A percentile compares a stretch with the other conserved stretches of the same genome.
phyloP scores from a whole-genome alignment of 768 basidiomycete species.

The Pholiota conissans region DNA sequence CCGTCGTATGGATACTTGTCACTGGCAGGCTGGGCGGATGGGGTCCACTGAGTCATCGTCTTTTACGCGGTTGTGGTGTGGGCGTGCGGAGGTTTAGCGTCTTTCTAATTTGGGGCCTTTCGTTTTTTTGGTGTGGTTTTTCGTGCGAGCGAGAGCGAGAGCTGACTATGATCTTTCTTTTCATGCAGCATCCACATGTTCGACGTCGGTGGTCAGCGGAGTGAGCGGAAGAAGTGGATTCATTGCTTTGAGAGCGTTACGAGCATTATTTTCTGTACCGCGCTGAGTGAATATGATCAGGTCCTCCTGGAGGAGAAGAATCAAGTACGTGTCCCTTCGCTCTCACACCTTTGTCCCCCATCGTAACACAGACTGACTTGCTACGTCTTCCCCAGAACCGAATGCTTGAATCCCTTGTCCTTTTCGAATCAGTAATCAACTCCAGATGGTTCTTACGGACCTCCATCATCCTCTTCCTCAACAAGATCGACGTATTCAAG shows the following conservation, averaged over 20 bases:
- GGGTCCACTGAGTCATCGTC: background rate
- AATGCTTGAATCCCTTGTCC: constrained; percentile 88
- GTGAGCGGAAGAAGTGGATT: constrained; percentile 82
- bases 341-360: too few relatives aligned
- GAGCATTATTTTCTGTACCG: constrained; percentile 70
- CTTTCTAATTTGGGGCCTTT: too few relatives aligned
- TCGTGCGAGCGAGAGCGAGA: background rate
- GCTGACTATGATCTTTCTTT: background rate
- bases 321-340: constrained; percentile 41
- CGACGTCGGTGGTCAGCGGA: constrained; percentile 79
- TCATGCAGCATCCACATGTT: constrained; percentile 60
- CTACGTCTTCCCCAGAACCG: constrained; percentile 58
- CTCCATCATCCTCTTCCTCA: constrained; percentile 88
- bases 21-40: too few relatives aligned
- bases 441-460: constrained; percentile 92
- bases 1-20: too few relatives aligned
- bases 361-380: too few relatives aligned
- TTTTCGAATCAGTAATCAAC: constrained; percentile 47
- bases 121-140: too few relatives aligned
- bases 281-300: constrained; percentile 76
- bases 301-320: constrained; percentile 66
- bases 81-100: too few relatives aligned
- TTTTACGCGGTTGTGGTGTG: too few relatives aligned
- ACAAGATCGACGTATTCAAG: constrained; percentile 93
- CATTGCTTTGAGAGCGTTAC: constrained; percentile 57